These are phyloP conservation scores for Raddia distichophylla DNA, from an alignment of 176 grass and related monocot genomes.

Conservation along the genomic window DNA sequence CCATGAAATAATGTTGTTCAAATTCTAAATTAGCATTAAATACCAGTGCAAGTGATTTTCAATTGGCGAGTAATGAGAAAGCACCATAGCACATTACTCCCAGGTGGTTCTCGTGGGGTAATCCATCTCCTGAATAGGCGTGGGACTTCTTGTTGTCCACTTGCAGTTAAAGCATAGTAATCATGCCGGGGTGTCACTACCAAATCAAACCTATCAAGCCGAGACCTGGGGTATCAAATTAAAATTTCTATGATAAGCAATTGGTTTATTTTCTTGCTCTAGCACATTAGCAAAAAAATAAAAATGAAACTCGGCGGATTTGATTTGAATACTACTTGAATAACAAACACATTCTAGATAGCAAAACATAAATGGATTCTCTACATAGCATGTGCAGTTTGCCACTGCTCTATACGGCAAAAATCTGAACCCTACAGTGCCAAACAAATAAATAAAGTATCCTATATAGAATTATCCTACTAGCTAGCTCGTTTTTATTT, in stretches of 20 bases:
- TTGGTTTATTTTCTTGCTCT: slow-evolving; percentile 16
- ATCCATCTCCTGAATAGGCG: slow-evolving; percentile 73
- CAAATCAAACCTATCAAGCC: slow-evolving; percentile 85
- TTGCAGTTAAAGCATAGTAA: slow-evolving; percentile 82
- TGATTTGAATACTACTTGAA: slow-evolving; percentile 65
- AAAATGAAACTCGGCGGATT: slow-evolving; percentile 13
- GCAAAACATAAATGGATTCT: slow-evolving; percentile 16
- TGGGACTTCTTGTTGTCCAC: slow-evolving; percentile 79
- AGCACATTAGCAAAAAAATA: slow-evolving; percentile 19
- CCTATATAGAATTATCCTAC: neutral
- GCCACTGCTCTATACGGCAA: neutral
- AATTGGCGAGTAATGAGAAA: neutral
- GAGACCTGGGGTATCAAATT: slow-evolving; percentile 61
- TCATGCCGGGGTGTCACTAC: slow-evolving; percentile 91
- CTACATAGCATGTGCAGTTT: neutral
- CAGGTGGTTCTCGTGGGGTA: slow-evolving; percentile 73
- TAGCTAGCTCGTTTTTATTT: neutral
- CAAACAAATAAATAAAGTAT: neutral
- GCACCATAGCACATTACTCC: slow-evolving; percentile 75
- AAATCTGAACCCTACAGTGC: neutral
- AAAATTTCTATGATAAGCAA: neutral
- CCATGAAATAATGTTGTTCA: too few relatives aligned
- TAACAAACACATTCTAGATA: slow-evolving; percentile 74
- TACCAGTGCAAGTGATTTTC: neutral
- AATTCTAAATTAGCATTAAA: slow-evolving; percentile 35